phyloP scores from a whole-genome alignment of 2,329 filamentous ascomycete species.

The Zelopaecilomyces penicillatus region DNA sequence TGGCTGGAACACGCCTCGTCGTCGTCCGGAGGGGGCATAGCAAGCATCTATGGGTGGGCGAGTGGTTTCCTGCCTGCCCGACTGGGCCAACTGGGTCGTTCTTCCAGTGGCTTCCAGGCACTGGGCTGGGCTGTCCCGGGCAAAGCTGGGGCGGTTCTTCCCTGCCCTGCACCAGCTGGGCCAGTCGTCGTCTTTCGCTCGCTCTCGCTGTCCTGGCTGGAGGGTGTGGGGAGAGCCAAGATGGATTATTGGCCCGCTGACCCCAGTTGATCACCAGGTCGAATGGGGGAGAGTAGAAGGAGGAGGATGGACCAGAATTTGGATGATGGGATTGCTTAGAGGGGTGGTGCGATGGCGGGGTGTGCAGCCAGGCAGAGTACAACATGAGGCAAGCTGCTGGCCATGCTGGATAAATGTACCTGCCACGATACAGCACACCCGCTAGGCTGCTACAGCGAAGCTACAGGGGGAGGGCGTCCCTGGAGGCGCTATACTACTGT shows the following conservation, averaged over 20 bases:
- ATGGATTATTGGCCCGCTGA: slow-evolving; percentile 11
- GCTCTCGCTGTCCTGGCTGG: neutral
- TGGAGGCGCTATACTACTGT: too few relatives aligned
- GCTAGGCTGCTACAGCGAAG: too few relatives aligned
- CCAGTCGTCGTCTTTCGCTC: slow-evolving; percentile 1
- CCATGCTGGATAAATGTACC: too few relatives aligned
- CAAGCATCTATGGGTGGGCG: too few relatives aligned
- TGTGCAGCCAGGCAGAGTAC: too few relatives aligned
- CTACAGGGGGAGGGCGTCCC: too few relatives aligned
- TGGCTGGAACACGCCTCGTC: neutral
- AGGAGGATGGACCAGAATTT: slow-evolving; percentile 6
- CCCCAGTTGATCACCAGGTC: slow-evolving; percentile 16
- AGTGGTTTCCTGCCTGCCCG: too few relatives aligned
- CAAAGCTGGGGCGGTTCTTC: slow-evolving; percentile 1
- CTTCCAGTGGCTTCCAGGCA: slow-evolving; percentile 15
- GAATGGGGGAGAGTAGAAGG: slow-evolving; percentile 7
- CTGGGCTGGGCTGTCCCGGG: neutral
- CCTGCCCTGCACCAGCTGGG: neutral
- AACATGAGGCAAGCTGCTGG: too few relatives aligned
- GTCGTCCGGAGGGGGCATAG: too few relatives aligned
- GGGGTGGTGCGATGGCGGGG: slow-evolving; percentile 3
- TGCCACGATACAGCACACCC: too few relatives aligned
- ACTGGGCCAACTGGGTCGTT: neutral
- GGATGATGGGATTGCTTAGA: neutral
- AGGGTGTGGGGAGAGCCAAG: slow-evolving; percentile 5